Conservation (phyloP, 768 basidiomycete genomes). For the Trametes elegans region DNA sequence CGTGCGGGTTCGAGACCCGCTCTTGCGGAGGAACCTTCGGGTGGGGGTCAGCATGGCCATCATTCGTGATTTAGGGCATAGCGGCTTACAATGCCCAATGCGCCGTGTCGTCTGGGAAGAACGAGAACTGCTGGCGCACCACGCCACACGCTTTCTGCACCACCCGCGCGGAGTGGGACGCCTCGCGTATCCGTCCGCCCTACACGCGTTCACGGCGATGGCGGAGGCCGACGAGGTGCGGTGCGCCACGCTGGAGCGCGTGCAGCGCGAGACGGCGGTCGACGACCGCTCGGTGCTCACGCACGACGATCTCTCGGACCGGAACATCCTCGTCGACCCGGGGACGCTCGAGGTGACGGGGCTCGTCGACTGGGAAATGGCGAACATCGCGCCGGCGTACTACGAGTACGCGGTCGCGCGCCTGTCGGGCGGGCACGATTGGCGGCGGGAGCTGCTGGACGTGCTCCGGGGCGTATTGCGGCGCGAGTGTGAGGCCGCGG, state of each 20-base stretch:
- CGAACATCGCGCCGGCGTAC: neutral
- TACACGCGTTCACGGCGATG: neutral
- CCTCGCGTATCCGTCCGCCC: neutral
- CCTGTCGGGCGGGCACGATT: neutral
- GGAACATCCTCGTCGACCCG: slow-evolving; percentile 18
- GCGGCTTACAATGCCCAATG: no score
- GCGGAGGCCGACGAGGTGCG: no score
- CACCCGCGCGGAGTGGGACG: neutral
- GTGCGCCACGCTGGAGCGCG: neutral
- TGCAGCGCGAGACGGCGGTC: neutral
- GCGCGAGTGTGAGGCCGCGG: neutral
- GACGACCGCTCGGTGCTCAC: slow-evolving; percentile 3
- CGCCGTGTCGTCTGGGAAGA: no score
- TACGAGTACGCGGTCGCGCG: neutral
- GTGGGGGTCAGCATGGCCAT: no score
- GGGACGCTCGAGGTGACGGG: slow-evolving; percentile 13
- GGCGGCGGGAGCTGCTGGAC: neutral
- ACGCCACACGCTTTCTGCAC: neutral
- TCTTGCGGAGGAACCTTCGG: no score
- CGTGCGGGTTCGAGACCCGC: no score
- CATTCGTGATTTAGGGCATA: no score
- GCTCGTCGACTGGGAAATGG: slow-evolving; percentile 17
- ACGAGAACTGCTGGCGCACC: no score
- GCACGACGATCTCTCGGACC: slow-evolving; percentile 10
- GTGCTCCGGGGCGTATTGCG: neutral